Percentiles rank a stretch among this genome's conserved stretches.
Conservation (phyloP, 148 eudicot genomes). For the Vaccinium macrocarpon region DNA sequence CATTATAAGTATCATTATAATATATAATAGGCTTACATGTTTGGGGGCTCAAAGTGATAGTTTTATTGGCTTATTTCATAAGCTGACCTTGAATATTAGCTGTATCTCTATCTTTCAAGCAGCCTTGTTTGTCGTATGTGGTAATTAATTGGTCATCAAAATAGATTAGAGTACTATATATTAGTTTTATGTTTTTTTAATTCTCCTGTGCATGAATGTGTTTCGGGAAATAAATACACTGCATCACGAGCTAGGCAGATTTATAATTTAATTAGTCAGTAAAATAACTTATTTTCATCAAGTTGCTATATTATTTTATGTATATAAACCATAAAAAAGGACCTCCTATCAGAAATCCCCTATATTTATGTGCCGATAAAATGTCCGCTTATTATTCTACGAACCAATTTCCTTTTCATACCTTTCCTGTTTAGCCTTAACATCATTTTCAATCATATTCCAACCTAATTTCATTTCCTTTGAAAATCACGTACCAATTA, state of each 20-base stretch:
- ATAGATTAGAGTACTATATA: neutral
- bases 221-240: slow-evolving; percentile 9
- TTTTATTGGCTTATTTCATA: too few relatives aligned
- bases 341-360: neutral
- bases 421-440: too few relatives aligned
- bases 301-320: neutral
- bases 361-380: neutral
- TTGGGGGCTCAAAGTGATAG: too few relatives aligned
- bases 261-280: neutral
- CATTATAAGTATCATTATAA: too few relatives aligned
- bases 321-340: neutral
- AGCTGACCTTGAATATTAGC: too few relatives aligned
- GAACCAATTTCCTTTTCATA: too few relatives aligned
- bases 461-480: too few relatives aligned
- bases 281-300: neutral
- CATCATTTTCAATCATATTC: too few relatives aligned
- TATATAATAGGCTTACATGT: too few relatives aligned
- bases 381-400: too few relatives aligned
- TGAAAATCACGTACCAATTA: too few relatives aligned
- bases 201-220: slow-evolving; percentile 8
- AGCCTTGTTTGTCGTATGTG: neutral
- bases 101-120: neutral
- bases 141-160: neutral
- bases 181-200: neutral
- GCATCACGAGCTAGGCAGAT: neutral